Percentiles rank a stretch among this genome's conserved stretches.
phyloP scores from a whole-genome alignment of 1,284 basidiomycete species.

The Trametes polyzona region DNA sequence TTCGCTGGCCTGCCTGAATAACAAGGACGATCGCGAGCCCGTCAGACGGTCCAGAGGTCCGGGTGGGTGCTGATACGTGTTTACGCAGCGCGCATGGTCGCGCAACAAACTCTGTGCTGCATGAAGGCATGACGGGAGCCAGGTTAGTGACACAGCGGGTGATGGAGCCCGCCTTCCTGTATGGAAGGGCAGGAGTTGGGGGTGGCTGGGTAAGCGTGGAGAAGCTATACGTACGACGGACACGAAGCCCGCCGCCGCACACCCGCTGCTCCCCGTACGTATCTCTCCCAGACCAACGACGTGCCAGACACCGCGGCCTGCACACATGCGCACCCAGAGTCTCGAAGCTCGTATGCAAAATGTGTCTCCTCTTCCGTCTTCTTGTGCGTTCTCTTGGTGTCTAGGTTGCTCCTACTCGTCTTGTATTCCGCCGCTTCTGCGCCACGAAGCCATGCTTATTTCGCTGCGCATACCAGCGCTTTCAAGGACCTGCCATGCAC shows the following conservation, averaged over 20 bases:
- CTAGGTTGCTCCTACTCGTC: slow-evolving; percentile 4
- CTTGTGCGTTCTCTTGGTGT: slow-evolving; percentile 31
- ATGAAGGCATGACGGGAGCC: slow-evolving; percentile 26
- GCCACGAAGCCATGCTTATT: slow-evolving; percentile 50
- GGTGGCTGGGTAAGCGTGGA: slow-evolving; percentile 23
- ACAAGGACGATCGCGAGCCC: slow-evolving; percentile 14
- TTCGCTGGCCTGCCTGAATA: slow-evolving; percentile 24
- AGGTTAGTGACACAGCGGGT: slow-evolving; percentile 30
- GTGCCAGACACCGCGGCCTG: slow-evolving; percentile 19
- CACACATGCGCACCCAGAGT: slow-evolving; percentile 24
- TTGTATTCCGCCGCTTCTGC: slow-evolving; percentile 19
- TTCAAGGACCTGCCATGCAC: slow-evolving; percentile 41
- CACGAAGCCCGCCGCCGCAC: slow-evolving; percentile 22
- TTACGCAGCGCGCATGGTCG: slow-evolving; percentile 26
- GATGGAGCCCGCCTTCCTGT: slow-evolving; percentile 36
- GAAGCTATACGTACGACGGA: slow-evolving; percentile 24
- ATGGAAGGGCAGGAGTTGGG: slow-evolving; percentile 36
- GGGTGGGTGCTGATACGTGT: slow-evolving; percentile 30
- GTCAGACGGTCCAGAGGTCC: slow-evolving; percentile 13
- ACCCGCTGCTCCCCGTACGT: slow-evolving; percentile 23
- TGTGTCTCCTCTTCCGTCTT: slow-evolving; percentile 18
- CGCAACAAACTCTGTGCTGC: slow-evolving; percentile 15
- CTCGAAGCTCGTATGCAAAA: slow-evolving; percentile 8
- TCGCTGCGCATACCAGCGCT: slow-evolving; percentile 53
- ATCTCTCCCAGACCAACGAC: slow-evolving; percentile 18